phyloP scores from a whole-genome alignment of 1,284 basidiomycete genomes.

The Fistulinella staudtii region DNA sequence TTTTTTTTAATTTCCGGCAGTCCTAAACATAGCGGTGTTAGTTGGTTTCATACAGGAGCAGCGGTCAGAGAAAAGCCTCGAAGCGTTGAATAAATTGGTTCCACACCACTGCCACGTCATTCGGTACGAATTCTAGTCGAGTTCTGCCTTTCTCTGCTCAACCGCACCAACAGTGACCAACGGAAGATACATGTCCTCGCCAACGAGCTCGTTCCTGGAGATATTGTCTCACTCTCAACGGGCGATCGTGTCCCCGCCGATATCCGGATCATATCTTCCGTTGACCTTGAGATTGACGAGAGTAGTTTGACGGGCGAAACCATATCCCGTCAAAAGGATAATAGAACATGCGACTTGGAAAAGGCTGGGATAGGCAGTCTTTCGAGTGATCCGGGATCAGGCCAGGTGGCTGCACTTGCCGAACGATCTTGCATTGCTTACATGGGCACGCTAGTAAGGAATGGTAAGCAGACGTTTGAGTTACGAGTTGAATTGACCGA shows the following conservation, averaged over 20 bases:
- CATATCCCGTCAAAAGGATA: constrained; percentile 70
- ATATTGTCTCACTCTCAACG: constrained; percentile 85
- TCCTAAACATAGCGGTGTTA: constrained; percentile 30
- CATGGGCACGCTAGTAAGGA: constrained; percentile 96
- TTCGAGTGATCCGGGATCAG: constrained; percentile 16
- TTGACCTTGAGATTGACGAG: constrained; percentile 93
- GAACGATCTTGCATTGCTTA: constrained; percentile 90
- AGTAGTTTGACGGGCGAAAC: constrained; percentile 95
- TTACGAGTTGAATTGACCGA: constrained; percentile 1
- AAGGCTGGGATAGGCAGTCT: constrained; percentile 13
- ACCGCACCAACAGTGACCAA: constrained; percentile 50
- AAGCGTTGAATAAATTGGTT: constrained; percentile 94
- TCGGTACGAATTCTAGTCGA: constrained; percentile 46
- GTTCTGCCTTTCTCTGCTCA: constrained; percentile 2
- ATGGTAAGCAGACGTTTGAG: constrained; percentile 48
- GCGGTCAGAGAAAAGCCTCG: constrained; percentile 90
- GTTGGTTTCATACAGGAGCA: constrained; percentile 97
- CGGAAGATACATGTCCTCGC: constrained; percentile 79
- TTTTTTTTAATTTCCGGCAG: neutral
- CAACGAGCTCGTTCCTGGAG: constrained; percentile 93
- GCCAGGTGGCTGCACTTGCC: constrained; percentile 68
- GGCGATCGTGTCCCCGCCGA: constrained; percentile 97
- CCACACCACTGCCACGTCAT: constrained; percentile 94
- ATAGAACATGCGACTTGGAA: constrained; percentile 44
- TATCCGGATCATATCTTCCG: constrained; percentile 73